Conservation (phyloP, 768 basidiomycete genomes). For the Tylopilus intermedius region DNA sequence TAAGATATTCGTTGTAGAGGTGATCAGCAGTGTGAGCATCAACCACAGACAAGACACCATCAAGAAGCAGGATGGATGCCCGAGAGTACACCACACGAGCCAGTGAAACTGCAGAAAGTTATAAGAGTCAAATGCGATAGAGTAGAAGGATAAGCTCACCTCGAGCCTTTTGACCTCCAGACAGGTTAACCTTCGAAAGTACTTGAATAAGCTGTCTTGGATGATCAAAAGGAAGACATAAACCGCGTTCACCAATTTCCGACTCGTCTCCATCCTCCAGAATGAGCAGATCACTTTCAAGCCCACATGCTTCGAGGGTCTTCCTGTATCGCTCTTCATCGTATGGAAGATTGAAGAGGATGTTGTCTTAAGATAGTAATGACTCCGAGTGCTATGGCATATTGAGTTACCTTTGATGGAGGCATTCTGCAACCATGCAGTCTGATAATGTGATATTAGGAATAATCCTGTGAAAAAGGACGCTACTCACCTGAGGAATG, state of each 20-base stretch:
- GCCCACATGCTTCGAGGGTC: slow-evolving; percentile 73
- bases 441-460: slow-evolving; percentile 24
- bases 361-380: slow-evolving; percentile 46
- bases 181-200: slow-evolving; percentile 25
- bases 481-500: slow-evolving; percentile 62
- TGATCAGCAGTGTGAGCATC: slow-evolving; percentile 84
- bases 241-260: slow-evolving; percentile 84
- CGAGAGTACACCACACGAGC: slow-evolving; percentile 89
- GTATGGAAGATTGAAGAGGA: slow-evolving; percentile 74
- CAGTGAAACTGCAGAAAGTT: slow-evolving; percentile 46
- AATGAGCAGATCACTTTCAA: slow-evolving; percentile 71
- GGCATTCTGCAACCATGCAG: slow-evolving; percentile 70
- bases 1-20: slow-evolving; percentile 73
- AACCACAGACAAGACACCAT: slow-evolving; percentile 74
- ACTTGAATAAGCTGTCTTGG: neutral
- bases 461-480: slow-evolving; percentile 1
- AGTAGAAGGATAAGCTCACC: slow-evolving; percentile 33
- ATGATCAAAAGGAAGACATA: slow-evolving; percentile 23
- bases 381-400: slow-evolving; percentile 35
- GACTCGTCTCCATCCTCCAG: slow-evolving; percentile 85
- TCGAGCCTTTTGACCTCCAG: slow-evolving; percentile 63
- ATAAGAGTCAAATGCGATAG: neutral
- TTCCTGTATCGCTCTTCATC: slow-evolving; percentile 68
- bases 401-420: slow-evolving; percentile 34
- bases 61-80: slow-evolving; percentile 74